Base-by-base conservation (phyloP, 2,329 filamentous ascomycete genomes). In the Purpureocillium lavendulum region DNA sequence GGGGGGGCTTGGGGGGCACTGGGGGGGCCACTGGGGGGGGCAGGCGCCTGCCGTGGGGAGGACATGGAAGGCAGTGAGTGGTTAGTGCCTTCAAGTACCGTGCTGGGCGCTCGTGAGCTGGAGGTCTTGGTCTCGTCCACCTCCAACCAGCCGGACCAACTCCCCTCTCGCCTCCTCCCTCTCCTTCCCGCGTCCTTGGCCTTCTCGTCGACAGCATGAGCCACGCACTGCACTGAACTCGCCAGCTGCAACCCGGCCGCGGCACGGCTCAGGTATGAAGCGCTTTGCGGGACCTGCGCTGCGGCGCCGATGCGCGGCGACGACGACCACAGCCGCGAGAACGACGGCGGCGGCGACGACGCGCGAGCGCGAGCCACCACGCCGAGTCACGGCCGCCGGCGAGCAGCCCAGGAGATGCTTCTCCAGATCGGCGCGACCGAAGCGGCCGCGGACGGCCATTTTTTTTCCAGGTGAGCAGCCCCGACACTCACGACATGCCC, bases 401-500 rank as follows among this genome's bases (percentile, higher is more conserved):
- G 32, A 17, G 16, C 32, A 16, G 28, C 14, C 33, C 29, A 33
- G 6, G 29, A 32, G 35, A 34, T 32, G 39, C 29, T 5, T 30
- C 29, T 12, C 11, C 29, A 13, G 7, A 4, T 5, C 6, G 29
- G 7, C 13, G 29, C 29, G n/a, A 16, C 41, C 35, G 26, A n/a
- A 33, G 33, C 36, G 36, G 36, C 47, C 33, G 32, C 46, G 44
- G 52, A 79, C 75, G 40, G 75, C 75, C 43, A 69, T 79, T 39
- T 78, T 79, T 66, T 79, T 79, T 45, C 75, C 75, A 44, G 73
- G 73, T 76, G 36, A 41, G 47, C 29, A 12, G 8, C 16, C 15
- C 12, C 12, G 4, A 6, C 35, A 33, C 14, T 14, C 33, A 32
- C n/a, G n/a, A n/a, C n/a, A n/a, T n/a, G n/a, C n/a, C n/a, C n/a